phyloP scores from a whole-genome alignment of 179 eudicot species.

The Nepenthes alata region DNA sequence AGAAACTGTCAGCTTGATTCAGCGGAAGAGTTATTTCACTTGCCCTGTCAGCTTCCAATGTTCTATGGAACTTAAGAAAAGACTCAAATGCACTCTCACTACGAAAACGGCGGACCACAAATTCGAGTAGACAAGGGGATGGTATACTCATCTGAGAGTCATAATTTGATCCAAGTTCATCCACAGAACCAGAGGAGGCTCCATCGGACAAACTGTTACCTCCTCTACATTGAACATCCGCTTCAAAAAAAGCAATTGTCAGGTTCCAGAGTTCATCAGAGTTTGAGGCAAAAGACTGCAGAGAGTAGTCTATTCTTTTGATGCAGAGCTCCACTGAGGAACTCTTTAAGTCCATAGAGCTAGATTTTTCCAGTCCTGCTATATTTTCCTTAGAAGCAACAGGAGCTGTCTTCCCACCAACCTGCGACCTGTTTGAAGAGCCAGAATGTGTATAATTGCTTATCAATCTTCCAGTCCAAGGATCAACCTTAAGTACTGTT shows the following conservation, averaged over 20 bases:
- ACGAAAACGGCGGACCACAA: conserved; percentile 51
- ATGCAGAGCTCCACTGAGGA: conserved; percentile 54
- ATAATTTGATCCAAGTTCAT: conserved; percentile 29
- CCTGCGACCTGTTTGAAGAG: conserved; percentile 20
- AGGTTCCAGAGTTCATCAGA: conserved; percentile 49
- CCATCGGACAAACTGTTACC: conserved; percentile 30
- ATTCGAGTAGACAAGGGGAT: conserved; percentile 56
- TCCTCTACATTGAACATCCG: conserved; percentile 62
- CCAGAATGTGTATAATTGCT: conserved; percentile 37
- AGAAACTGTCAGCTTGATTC: conserved; percentile 18
- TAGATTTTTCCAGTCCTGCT: conserved; percentile 17
- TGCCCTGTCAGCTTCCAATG: conserved; percentile 18
- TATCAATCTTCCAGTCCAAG: conserved; percentile 58
- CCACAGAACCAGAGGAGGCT: conserved; percentile 22
- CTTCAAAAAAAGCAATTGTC: conserved; percentile 61
- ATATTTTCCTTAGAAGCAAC: conserved; percentile 11
- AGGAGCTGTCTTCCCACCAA: conserved; percentile 7
- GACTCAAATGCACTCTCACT: conserved; percentile 34
- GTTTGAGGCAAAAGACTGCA: conserved; percentile 49
- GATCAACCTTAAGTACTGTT: conserved; percentile 66
- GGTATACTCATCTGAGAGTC: conserved; percentile 37
- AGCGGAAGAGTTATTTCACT: conserved; percentile 17
- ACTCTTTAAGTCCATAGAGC: conserved; percentile 20
- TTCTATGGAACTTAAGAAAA: conserved; percentile 27
- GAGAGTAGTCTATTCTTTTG: conserved; percentile 69